Percentiles rank a stretch among this genome's conserved stretches.
Evolutionary conservation across 1,284 basidiomycete species (phyloP).

Genomic region (Laetiporus sulphureus): DNA sequence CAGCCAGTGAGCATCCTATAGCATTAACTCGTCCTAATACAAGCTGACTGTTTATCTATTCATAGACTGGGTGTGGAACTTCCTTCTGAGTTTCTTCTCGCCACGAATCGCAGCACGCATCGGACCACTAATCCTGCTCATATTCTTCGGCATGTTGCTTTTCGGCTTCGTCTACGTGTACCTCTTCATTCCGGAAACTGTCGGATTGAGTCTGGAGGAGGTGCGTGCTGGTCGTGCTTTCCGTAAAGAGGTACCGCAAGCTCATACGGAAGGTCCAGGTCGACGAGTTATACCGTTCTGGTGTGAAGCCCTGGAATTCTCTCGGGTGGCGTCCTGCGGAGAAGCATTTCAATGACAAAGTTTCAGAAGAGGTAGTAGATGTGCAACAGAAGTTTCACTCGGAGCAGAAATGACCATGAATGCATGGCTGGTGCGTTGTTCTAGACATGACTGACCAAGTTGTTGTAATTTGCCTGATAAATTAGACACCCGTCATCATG

Average conservation of each 20-base stretch:
- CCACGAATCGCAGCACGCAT: slow-evolving; percentile 62
- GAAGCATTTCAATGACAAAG: slow-evolving; percentile 23
- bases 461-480: too few relatives aligned
- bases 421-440: too few relatives aligned
- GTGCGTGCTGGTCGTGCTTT: slow-evolving; percentile 24
- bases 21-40: not conserved
- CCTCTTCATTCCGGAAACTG: slow-evolving; percentile 72
- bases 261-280: slow-evolving; percentile 30
- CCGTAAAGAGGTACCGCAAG: not conserved
- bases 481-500: too few relatives aligned
- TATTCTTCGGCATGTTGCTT: slow-evolving; percentile 72
- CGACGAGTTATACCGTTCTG: slow-evolving; percentile 66
- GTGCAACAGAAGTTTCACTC: too few relatives aligned
- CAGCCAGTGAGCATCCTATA: slow-evolving; percentile 33
- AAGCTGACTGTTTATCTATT: slow-evolving; percentile 3
- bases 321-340: slow-evolving; percentile 46
- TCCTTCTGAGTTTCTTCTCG: slow-evolving; percentile 66
- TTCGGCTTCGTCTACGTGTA: slow-evolving; percentile 66
- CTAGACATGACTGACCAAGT: too few relatives aligned
- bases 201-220: slow-evolving; percentile 70
- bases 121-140: slow-evolving; percentile 68
- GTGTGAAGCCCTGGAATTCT: slow-evolving; percentile 62
- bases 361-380: too few relatives aligned
- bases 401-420: too few relatives aligned
- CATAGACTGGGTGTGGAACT: slow-evolving; percentile 64